Conservation (phyloP, 331 rosid species). For the Malus hybrid region DNA sequence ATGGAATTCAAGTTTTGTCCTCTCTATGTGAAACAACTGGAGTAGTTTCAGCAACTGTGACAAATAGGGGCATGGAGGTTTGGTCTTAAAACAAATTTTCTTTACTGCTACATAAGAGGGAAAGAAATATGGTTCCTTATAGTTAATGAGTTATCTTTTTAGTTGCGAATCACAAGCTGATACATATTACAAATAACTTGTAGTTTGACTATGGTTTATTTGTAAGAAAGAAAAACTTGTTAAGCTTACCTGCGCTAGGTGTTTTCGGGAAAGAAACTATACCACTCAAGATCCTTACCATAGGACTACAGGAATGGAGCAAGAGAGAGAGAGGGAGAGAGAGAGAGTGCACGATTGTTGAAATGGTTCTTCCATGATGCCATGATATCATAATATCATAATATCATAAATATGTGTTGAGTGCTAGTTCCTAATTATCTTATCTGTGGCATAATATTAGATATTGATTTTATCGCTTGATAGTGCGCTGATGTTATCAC, state of each 20-base stretch:
- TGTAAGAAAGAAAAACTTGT: too few relatives aligned
- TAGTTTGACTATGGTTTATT: too few relatives aligned
- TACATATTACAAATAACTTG: too few relatives aligned
- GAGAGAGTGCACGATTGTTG: neutral
- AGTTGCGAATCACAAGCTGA: too few relatives aligned
- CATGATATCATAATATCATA: neutral
- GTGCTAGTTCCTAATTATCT: conserved; percentile 24
- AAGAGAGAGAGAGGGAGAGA: neutral
- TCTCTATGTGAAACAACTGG: neutral
- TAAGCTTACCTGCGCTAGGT: too few relatives aligned
- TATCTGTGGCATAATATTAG: conserved; percentile 4
- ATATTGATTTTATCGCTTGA: neutral
- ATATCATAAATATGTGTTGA: neutral
- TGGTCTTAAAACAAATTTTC: neutral
- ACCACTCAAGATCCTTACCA: too few relatives aligned
- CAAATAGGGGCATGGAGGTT: neutral
- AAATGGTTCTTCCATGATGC: neutral
- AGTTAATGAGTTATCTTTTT: too few relatives aligned
- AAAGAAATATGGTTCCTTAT: too few relatives aligned
- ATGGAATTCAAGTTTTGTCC: neutral
- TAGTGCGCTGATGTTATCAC: conserved; percentile 14
- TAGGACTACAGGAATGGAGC: too few relatives aligned
- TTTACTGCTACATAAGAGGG: neutral
- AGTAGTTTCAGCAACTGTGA: neutral
- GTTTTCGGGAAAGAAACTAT: too few relatives aligned